Base-by-base conservation (phyloP, 2,329 filamentous ascomycete genomes). In the Talaromyces albobiverticillius region DNA sequence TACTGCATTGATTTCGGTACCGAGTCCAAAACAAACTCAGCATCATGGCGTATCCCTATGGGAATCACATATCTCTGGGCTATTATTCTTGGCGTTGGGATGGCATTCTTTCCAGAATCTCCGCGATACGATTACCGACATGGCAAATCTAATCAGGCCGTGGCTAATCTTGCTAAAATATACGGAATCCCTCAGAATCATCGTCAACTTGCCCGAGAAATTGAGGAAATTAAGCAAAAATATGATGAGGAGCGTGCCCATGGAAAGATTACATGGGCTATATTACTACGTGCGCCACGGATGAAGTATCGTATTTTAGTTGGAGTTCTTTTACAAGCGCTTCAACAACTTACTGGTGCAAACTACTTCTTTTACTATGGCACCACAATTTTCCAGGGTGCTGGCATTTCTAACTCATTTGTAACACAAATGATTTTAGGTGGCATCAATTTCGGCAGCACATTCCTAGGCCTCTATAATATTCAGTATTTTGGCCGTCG, bases 401-500 rank as follows among this genome's bases (percentile, higher is more conserved):
- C 86, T 2, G 85, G 84, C 34, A 80, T 89, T 41, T 64, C 78
- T 0, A 85, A 89, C 62, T 81, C 82, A 6, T 85, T 84, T 58
- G 74, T 82, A 48, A 84, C 81, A 0, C 82, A 86, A 63, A 80
- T 88, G 66, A 87, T 88, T 52, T 75, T 86, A 1, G 76, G 76
- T n/a, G 82, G 80, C 6, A 83, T 89, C 59, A 90, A 90, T 62
- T 85, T 89, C 10, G 78, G 74, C 48, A 80, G 78, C 60, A 88
- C 85, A 1, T 83, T 89, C 58, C 78, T 79, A 32, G 86, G 85
- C 25, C 75, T 90, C 4, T 89, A 83, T 59, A 76, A 89, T 20
- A 84, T 89, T 0, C 85, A 89, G 64, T 80, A 79, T 57, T 85
- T 79, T 54, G 86, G 86, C 29, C 82, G 87, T n/a, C 82, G 87